Base-by-base conservation (phyloP, 345 rosid genomes). In the Populus simonii region DNA sequence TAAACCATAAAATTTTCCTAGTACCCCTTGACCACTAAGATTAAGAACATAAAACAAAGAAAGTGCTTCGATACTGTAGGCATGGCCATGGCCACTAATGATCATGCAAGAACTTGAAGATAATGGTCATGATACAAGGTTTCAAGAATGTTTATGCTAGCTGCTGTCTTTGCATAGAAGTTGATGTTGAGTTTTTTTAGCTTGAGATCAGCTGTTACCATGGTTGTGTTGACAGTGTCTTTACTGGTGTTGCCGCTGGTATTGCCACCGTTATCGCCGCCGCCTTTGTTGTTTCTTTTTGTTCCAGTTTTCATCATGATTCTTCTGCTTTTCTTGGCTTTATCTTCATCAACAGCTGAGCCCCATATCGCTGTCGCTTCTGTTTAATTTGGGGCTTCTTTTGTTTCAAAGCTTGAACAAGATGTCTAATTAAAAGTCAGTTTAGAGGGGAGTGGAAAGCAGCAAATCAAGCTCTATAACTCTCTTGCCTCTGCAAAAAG, bases 241-340 rank as follows among this genome's bases (percentile, higher is more conserved):
- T 66, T 78, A 29, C 57, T 72, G 31, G 59, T 78, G 16, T 51
- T 78, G 8, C 81, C 81, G 27, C 72, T 78, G 76, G 81, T 78
- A 16, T 53, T 78, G 76, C 81, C 81, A 4, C 73, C 81, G 47
- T 67, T 78, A 35, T 72, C 81, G 17, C 76, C 81, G 25, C 81
- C 81, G 68, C 81, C 81, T 22, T 29, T 66, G 31, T 17, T 78
- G 45, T 72, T 78, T 59, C 70, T 78, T 39, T 73, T 78, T 39
- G n/a, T 78, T 66, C 81, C 81, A 1, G 81, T 78, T 72, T 66
- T 78, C 2, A 72, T 78, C 31, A 35, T 78, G 76, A 20, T 25
- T 53, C 81, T 78, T 72, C 77, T 78, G 59, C 13, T 78, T 73
- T 66, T 66, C 81, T 38, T 78, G 76, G 81, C 76, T 8, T 78